Base-by-base conservation (phyloP, 2,329 filamentous ascomycete genomes). In the Botrytis medusae region DNA sequence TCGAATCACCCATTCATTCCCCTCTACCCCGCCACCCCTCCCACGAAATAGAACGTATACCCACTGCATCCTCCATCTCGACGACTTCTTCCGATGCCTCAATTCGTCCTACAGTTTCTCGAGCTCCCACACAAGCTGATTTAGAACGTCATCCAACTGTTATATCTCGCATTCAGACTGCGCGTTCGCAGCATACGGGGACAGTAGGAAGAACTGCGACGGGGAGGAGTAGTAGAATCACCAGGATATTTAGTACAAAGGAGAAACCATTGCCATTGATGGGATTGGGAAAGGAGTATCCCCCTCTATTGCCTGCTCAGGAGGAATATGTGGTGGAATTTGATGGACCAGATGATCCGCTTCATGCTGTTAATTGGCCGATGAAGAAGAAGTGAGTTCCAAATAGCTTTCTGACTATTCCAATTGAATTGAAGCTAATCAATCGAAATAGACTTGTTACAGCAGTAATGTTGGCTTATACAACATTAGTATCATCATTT, bases 301-400 rank as follows among this genome's bases (percentile, higher is more conserved):
- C 93, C 4, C 92, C 92, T 5, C 85, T 84, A 0, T 81, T 95
- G 60, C 92, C 92, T 2, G 88, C 90, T 22, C 86, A 87, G 77
- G 92, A 95, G 78, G 89, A 93, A 76, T 95, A 95, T 79, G 92
- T 94, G 0, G 92, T 95, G 61, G 92, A 94, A 82, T 97, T 97
- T 79, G 91, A 95, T 77, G 94, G 94, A 0, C 91, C 90, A 1
- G 87, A 94, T 76, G 94, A 97, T 79, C 94, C 94, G 3, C 80
- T 95, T 74, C 94, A 97, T 82, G 92, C 93, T 1, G 92, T 95
- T 83, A 97, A 97, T 81, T 97, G 94, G 94, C 87, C 92, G 0
- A 79, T 92, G 71, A 88, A 84, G 80, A 95, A 93, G 85, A 97
- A 97, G 89, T 89, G 82, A 79, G 87, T 18, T 54, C 14, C 3